Evolutionary conservation across 495 filamentous ascomycete species (phyloP).

Genomic region (Monascus purpureus): DNA sequence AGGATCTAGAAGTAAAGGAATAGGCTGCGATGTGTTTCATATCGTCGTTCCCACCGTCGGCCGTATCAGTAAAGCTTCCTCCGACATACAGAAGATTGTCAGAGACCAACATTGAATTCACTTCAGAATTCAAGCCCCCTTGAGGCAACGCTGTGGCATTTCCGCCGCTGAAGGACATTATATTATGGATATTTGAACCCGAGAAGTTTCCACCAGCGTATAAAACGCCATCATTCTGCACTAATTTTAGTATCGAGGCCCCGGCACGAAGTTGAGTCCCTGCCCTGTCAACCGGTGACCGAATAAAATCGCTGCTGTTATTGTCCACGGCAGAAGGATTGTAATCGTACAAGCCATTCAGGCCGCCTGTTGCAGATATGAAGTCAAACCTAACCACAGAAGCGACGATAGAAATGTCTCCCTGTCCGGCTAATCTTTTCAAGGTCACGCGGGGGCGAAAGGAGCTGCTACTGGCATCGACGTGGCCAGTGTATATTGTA

Average conservation of each 20-base stretch:
- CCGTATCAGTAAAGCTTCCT: conserved; percentile 70
- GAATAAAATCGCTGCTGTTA: conserved; percentile 48
- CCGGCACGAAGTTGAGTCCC: conserved; percentile 48
- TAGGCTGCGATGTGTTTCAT: conserved; percentile 66
- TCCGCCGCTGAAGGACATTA: conserved; percentile 57
- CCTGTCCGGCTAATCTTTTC: conserved; percentile 50
- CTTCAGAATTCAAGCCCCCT: conserved; percentile 70
- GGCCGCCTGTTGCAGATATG: conserved; percentile 45
- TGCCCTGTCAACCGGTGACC: conserved; percentile 60
- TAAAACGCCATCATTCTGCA: conserved; percentile 40
- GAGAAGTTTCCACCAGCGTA: conserved; percentile 85
- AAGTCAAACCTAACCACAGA: conserved; percentile 70
- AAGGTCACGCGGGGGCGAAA: conserved; percentile 79
- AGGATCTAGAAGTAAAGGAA: conserved; percentile 50
- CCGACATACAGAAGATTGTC: conserved; percentile 64
- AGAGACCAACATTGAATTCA: conserved; percentile 52
- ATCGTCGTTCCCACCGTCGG: conserved; percentile 39
- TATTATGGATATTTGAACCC: conserved; percentile 46
- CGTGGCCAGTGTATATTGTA: conserved; percentile 66
- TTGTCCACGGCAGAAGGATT: conserved; percentile 44
- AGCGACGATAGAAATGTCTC: conserved; percentile 65
- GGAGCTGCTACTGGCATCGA: conserved; percentile 57
- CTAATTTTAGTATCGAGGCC: conserved; percentile 53
- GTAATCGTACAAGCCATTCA: conserved; percentile 91
- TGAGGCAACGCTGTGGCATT: conserved; percentile 47